These are phyloP conservation scores for Suillus spraguei DNA, from an alignment of 768 basidiomycete genomes.

Conservation along the genomic window DNA sequence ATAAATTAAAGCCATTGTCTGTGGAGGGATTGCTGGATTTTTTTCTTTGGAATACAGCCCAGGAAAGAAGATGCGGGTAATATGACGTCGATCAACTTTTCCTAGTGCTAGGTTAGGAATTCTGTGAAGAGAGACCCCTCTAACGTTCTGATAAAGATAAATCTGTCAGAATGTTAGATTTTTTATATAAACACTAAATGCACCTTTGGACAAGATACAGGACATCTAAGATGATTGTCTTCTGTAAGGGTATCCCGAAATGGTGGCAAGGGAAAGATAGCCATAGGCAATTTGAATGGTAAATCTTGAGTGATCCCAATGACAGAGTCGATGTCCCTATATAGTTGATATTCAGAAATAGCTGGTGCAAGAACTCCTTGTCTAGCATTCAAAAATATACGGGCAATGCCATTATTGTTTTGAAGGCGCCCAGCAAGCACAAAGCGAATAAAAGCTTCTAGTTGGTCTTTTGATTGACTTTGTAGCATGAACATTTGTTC, in stretches of 20 bases:
- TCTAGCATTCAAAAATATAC: background rate
- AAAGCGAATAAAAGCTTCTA: background rate
- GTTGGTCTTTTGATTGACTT: background rate
- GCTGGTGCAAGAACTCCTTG: background rate
- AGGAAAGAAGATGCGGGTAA: constrained; percentile 11
- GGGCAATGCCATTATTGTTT: background rate
- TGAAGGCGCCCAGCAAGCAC: background rate
- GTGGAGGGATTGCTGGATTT: background rate
- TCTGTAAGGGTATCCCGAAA: background rate
- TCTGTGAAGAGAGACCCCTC: constrained; percentile 2
- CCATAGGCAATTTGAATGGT: background rate
- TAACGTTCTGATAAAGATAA: background rate
- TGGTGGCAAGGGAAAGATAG: background rate
- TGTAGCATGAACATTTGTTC: too few relatives aligned
- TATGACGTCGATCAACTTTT: constrained; percentile 4
- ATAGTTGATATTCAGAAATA: background rate
- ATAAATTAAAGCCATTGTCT: constrained; percentile 8
- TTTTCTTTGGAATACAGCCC: background rate
- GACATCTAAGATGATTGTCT: background rate
- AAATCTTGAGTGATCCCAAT: too few relatives aligned
- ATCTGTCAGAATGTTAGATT: background rate
- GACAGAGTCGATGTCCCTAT: background rate
- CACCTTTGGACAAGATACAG: background rate
- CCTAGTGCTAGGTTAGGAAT: constrained; percentile 13
- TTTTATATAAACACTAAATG: background rate